These are phyloP conservation scores for Myxozyma sirexii DNA, from an alignment of 805 yeast species.

Conservation along the genomic window DNA sequence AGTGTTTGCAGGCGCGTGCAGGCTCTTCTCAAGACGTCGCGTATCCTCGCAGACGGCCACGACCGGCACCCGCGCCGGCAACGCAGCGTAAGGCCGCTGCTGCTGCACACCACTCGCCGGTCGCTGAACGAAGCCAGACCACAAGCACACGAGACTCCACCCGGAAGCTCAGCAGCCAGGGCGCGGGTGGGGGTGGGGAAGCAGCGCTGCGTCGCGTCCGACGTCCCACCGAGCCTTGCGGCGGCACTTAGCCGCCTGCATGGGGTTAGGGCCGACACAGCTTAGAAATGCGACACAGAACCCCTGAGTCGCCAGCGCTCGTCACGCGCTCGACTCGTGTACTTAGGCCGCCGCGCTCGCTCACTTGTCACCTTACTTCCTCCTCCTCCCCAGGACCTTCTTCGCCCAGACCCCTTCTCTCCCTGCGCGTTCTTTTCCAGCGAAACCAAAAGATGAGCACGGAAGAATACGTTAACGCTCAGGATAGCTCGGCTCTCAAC, in stretches of 20 bases:
- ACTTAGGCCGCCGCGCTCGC: slow-evolving; percentile 10
- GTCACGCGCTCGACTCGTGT: slow-evolving; percentile 11
- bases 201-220: background rate
- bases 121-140: background rate
- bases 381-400: background rate
- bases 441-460: slow-evolving; percentile 10
- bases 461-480: slow-evolving; percentile 15
- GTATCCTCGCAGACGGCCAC: no score
- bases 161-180: background rate
- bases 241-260: slow-evolving; percentile 3
- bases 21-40: no score
- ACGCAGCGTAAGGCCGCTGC: no score
- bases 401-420: background rate
- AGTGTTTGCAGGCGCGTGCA: no score
- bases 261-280: slow-evolving; percentile 8
- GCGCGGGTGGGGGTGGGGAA: slow-evolving; percentile 15
- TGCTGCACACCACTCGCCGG: no score
- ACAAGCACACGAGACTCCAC: background rate
- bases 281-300: background rate
- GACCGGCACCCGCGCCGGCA: no score
- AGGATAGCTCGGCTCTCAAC: slow-evolving; percentile 21
- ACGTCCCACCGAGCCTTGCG: background rate
- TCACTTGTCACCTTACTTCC: background rate
- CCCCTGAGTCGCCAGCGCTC: slow-evolving; percentile 12
- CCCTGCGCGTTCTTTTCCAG: background rate